Conservation (phyloP, 768 basidiomycete genomes). For the Suillus spraguei region DNA sequence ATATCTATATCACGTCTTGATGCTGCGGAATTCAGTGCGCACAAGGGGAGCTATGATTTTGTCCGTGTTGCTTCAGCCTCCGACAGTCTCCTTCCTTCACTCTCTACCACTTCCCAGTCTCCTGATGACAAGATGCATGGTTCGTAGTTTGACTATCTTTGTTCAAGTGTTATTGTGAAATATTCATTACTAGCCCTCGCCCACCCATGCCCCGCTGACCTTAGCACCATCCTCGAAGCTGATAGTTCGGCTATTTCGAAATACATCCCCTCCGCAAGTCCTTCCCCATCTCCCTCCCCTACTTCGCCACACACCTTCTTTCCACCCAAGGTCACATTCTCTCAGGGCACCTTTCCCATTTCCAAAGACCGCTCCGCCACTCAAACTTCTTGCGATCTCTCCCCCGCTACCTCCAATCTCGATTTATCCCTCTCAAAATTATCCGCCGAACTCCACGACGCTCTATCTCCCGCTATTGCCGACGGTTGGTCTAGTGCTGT, state of each 20-base stretch:
- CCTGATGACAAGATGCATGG: slow-evolving; percentile 36
- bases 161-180: not conserved
- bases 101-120: slow-evolving; percentile 18
- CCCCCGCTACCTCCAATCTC: slow-evolving; percentile 18
- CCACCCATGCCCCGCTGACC: slow-evolving; percentile 47
- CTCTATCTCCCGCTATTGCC: slow-evolving; percentile 32
- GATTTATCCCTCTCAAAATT: slow-evolving; percentile 46
- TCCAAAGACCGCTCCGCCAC: not conserved
- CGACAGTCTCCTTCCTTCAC: slow-evolving; percentile 5
- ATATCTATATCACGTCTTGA: slow-evolving; percentile 36
- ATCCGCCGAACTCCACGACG: slow-evolving; percentile 51
- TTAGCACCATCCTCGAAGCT: slow-evolving; percentile 78
- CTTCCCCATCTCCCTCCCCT: slow-evolving; percentile 15
- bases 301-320: slow-evolving; percentile 9
- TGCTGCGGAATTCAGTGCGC: slow-evolving; percentile 32
- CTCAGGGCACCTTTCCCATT: not conserved
- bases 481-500: slow-evolving; percentile 35
- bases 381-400: not conserved
- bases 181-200: slow-evolving; percentile 34
- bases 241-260: slow-evolving; percentile 71
- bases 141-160: slow-evolving; percentile 18
- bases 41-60: slow-evolving; percentile 32
- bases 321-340: slow-evolving; percentile 4
- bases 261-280: slow-evolving; percentile 38
- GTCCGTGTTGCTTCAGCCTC: slow-evolving; percentile 26